Evolutionary conservation across 179 eudicot species (phyloP), one percentile per base, ranked within the genome.

Genomic region (Drosera spatulata): DNA sequence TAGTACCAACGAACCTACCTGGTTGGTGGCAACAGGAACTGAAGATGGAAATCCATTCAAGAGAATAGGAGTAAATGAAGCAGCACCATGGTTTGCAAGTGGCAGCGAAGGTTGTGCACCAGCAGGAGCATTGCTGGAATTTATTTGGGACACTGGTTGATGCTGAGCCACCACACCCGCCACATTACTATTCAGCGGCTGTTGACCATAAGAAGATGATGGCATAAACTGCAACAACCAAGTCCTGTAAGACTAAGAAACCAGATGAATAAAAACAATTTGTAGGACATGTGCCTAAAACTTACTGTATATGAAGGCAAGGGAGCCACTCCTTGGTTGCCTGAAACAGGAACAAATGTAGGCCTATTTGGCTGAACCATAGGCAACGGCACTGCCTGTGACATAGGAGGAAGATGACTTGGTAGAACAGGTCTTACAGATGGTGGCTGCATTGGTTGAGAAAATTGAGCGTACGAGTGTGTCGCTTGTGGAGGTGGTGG

Each of bases 231-330:
- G 73, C 54, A 9, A 66, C 41, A 37, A 58, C 60, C 62, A 50
- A 13, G 39, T 39, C 46, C 58, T 54, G 55, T 56, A 57, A 7
- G 41, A 14, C 39, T 33, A 5, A 53, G 37, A n/a, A 55, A 39
- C 9, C 13, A 53, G 58, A 4, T 10, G 6, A 37, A 53, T 13
- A 53, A 39, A 37, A 37, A 14, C 6, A 9, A 53, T 7, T 56
- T 14, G 40, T 61, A 57, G 58, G 33, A 22, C 51, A 44, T 63
- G 41, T 13, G 59, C 54, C 4, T 69, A 59, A 52, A 41, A 61
- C 87, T 76, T 80, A 91, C 97, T 56, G 71, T 71, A 69, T 81
- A 85, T 50, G 82, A 63, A 47, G 85, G 65, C 55, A 81, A 69
- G 49, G 43, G 76, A 71, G 79, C 66, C 70, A 76, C 67, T 60